Conservation (phyloP, 2,329 filamentous ascomycete genomes). For the Epicoccum nigrum region DNA sequence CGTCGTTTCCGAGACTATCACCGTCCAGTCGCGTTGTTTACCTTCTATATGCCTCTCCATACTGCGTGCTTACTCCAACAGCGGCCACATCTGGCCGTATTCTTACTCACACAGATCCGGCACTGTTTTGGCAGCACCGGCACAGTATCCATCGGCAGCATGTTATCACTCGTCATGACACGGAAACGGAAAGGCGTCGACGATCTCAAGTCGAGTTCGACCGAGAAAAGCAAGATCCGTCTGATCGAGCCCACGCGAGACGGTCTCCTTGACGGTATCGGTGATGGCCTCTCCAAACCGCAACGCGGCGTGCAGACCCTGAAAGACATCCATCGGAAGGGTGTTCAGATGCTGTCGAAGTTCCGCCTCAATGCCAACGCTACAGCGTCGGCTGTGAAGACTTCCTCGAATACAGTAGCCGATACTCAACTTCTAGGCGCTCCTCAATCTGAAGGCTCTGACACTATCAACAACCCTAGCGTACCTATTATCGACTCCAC, state of each 20-base stretch:
- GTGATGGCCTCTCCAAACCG: conserved; percentile 11
- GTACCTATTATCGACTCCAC: conserved; percentile 20
- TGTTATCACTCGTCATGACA: conserved; percentile 40
- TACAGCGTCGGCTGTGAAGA: conserved; percentile 2
- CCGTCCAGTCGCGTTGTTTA: background rate
- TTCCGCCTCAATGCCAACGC: conserved; percentile 33
- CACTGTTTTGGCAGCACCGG: background rate
- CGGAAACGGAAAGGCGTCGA: conserved; percentile 43
- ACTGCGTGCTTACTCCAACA: background rate
- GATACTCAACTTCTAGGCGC: conserved; percentile 21
- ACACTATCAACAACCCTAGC: conserved; percentile 21
- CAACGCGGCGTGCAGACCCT: conserved; percentile 34
- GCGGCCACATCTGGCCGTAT: conserved; percentile 8
- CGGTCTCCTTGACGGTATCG: conserved; percentile 8
- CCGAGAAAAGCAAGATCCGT: conserved; percentile 43
- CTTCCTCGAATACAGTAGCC: conserved; percentile 18
- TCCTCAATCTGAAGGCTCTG: conserved; percentile 1
- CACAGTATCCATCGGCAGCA: conserved; percentile 15
- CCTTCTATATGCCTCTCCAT: background rate
- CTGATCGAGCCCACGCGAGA: conserved; percentile 35
- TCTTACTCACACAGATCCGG: conserved; percentile 9
- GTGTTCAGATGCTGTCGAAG: conserved; percentile 43
- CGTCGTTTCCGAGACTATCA: background rate
- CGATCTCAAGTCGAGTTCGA: conserved; percentile 22
- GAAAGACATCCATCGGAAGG: conserved; percentile 37